Evolutionary conservation across 2,329 filamentous ascomycete species (phyloP).

Genomic region (Aureobasidium sp.): DNA sequence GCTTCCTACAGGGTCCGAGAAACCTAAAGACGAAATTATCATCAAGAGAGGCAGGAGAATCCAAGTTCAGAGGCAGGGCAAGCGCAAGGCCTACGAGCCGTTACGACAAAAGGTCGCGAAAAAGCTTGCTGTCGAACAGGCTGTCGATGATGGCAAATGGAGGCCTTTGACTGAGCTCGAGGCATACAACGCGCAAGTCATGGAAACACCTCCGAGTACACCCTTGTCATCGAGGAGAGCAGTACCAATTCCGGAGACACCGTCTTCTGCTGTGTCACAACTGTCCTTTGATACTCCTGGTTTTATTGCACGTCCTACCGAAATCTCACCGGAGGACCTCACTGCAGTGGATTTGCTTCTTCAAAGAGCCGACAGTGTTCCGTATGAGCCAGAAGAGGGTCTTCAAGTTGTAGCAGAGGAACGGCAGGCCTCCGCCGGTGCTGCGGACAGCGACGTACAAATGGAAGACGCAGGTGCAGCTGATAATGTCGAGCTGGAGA

Average conservation of each 20-base stretch:
- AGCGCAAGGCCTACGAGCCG: slow-evolving; percentile 5
- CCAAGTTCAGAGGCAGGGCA: slow-evolving; percentile 5
- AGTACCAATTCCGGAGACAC: background rate
- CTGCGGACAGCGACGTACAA: background rate
- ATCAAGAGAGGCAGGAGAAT: slow-evolving; percentile 8
- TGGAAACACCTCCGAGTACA: background rate
- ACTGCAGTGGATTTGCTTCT: background rate
- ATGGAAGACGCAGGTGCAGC: background rate
- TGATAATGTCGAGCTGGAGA: background rate
- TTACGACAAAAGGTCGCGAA: slow-evolving; percentile 3
- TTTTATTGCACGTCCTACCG: background rate
- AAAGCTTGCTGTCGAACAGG: slow-evolving; percentile 3
- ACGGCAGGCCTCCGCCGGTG: background rate
- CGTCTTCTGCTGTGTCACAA: background rate
- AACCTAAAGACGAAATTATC: slow-evolving; percentile 1
- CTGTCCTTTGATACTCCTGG: background rate
- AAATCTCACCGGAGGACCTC: background rate
- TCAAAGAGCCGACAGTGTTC: background rate
- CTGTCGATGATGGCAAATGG: slow-evolving; percentile 1
- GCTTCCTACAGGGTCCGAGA: background rate
- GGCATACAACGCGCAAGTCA: background rate
- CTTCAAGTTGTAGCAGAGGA: background rate
- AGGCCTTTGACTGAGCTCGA: slow-evolving; percentile 1
- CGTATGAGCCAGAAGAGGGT: background rate
- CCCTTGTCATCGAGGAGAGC: background rate